Evolutionary conservation across 2,329 filamentous ascomycete species (phyloP).

Genomic region (Bimuria novae-zelandiae): DNA sequence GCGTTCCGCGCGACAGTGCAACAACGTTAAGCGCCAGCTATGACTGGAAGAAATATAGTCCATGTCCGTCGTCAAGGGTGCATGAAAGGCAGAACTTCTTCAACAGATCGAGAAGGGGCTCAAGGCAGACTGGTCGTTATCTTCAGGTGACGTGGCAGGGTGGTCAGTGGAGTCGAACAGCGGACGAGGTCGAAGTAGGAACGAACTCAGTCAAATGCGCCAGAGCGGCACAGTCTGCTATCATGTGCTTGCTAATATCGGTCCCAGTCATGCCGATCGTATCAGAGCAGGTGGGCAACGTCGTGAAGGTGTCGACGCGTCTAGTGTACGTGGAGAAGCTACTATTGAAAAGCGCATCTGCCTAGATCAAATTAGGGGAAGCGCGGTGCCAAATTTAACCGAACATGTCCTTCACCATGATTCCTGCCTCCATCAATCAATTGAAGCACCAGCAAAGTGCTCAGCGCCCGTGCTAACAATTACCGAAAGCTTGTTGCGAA

Average conservation of each 20-base stretch:
- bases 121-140: slow-evolving; percentile 4
- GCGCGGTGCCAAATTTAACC: neutral
- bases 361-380: slow-evolving; percentile 4
- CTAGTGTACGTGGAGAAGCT: too few species aligned
- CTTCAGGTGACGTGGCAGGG: neutral
- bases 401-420: too few species aligned
- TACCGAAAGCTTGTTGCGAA: too few species aligned
- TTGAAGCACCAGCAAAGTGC: too few species aligned
- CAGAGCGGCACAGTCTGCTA: slow-evolving; percentile 9
- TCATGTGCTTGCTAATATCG: neutral
- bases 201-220: slow-evolving; percentile 1
- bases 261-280: neutral
- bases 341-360: too few species aligned
- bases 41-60: neutral
- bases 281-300: neutral
- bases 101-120: slow-evolving; percentile 1
- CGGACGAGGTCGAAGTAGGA: neutral
- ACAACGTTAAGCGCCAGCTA: slow-evolving; percentile 9
- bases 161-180: slow-evolving; percentile 4
- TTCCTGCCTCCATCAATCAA: too few species aligned
- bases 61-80: neutral
- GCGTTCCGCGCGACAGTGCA: slow-evolving; percentile 1
- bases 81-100: neutral
- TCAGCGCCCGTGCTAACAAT: too few species aligned
- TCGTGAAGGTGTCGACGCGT: neutral